Evolutionary conservation across 1,284 basidiomycete species (phyloP).

Genomic region (Hortiboletus rubellus): DNA sequence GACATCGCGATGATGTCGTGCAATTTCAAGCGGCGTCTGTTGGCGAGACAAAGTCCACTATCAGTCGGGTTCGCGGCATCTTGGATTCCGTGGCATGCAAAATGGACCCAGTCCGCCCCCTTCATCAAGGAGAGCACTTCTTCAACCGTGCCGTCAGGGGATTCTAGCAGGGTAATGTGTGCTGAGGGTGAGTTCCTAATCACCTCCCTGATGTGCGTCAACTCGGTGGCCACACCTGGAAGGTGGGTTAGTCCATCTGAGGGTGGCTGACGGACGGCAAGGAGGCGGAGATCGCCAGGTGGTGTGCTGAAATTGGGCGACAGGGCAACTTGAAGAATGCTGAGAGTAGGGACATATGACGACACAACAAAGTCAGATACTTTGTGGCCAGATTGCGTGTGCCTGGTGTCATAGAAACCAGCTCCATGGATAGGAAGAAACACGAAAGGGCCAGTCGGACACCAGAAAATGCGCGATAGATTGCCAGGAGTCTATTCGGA

Average conservation of each 20-base stretch:
- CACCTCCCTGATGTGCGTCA: slow-evolving; percentile 3
- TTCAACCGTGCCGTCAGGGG: slow-evolving; percentile 10
- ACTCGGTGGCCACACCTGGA: slow-evolving; percentile 2
- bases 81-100: not conserved
- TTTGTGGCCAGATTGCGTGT: slow-evolving; percentile 1
- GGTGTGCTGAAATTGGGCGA: too few species aligned
- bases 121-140: slow-evolving; percentile 11
- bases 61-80: too few species aligned
- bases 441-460: slow-evolving; percentile 11
- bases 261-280: slow-evolving; percentile 8
- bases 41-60: too few species aligned
- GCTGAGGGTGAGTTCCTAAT: not conserved
- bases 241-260: slow-evolving; percentile 7
- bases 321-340: not conserved
- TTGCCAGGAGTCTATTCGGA: not conserved
- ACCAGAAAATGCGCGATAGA: slow-evolving; percentile 13
- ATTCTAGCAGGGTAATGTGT: slow-evolving; percentile 2
- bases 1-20: not conserved
- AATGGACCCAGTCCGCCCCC: slow-evolving; percentile 9
- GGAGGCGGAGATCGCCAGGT: not conserved
- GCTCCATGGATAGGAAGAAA: slow-evolving; percentile 18
- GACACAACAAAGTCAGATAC: slow-evolving; percentile 9
- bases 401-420: not conserved
- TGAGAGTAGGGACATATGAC: slow-evolving; percentile 13
- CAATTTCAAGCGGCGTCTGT: too few species aligned